Base-by-base conservation (phyloP, 768 basidiomycete genomes). In the Filobasidium floriforme region DNA sequence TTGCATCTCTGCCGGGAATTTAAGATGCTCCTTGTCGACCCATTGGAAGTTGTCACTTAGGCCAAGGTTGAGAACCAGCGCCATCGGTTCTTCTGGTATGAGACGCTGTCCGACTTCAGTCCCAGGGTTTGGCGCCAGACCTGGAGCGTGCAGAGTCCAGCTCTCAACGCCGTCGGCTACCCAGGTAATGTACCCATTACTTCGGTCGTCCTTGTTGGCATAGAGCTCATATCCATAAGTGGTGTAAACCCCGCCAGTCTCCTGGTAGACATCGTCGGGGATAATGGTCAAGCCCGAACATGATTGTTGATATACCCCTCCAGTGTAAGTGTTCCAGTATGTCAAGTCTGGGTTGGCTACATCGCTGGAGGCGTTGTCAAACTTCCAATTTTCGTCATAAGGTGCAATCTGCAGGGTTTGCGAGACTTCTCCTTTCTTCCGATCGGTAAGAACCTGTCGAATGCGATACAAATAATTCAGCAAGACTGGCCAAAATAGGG, bases 11-110 rank as follows among this genome's bases (percentile, higher is more conserved):
- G 84, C 81, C 0, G 93, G 94, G 89, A 82, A 93, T 92, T 46
- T 82, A 26, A 74, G 71, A 7, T 66, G 26, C 10, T 46, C 57
- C 52, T 76, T 75, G 61, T 79, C 68, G 69, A 80, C 76, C 11
- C 70, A 68, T 61, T 74, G 73, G 62, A 68, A 68, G 29, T 68
- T 68, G 55, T 79, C 76, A 7, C 88, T 90, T 80, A 92, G 86
- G 41, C 89, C 90, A 73, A 92, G 80, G 76, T 93, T 92, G 73
- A 84, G 80, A 69, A 96, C 87, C 72, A 96, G 80, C 71, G 88
- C 87, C 87, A 92, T 86, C 10, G 91, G 91, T 74, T 94, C 91
- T 69, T 88, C 86, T 0, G 90, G 84, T 49, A 93, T 80, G 15
- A 88, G 86, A 65, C 91, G 80, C 26, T 83, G 81, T 18, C 85